Evolutionary conservation across 2,329 filamentous ascomycete species (phyloP), one percentile per base, ranked within the genome.

Genomic region (Microthyrium microscopicum): DNA sequence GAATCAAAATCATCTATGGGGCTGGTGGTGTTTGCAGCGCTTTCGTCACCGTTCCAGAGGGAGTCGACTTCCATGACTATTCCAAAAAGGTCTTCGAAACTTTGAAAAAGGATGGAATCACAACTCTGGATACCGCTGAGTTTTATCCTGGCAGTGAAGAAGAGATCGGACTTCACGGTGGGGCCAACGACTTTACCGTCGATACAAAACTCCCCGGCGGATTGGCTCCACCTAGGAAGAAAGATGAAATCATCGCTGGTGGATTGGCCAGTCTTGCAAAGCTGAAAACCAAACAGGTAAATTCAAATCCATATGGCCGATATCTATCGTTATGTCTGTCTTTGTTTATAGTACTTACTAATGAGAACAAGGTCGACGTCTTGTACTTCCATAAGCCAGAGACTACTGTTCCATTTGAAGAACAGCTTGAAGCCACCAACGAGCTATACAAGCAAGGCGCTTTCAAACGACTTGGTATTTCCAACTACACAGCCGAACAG

Each of bases 401-500:
- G n/a, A 24, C n/a, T 15, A 20, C 35, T 12, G n/a, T 37, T 2
- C 20, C 31, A 7, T 18, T 26, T 7, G 18, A 20, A 20, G 26
- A 20, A 11, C 33, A 30, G 35, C 4, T 37, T 6, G 29, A 29
- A 5, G 29, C 18, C 22, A 27, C 33, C n/a, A 25, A 37, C 22
- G 26, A 27, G 22, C 12, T 37, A 18, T 24, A 37, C 35, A 27
- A 33, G 13, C 29, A 37, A 16, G 35, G 35, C 11, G 27, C 33
- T 12, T 37, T 37, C 21, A 27, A 33, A 20, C 29, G 35, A 4
- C 33, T 37, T 11, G 36, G 36, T 11, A 16, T 39, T 8, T 36
- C 33, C 3, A 39, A 39, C 28, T 39, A 31, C 36, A 25, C 17
- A 20, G 35, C 42, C 17, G 34, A 43, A 7, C 36, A 35, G 3